Evolutionary conservation across 768 basidiomycete species (phyloP).

Genomic region (Scleroderma bovista): DNA sequence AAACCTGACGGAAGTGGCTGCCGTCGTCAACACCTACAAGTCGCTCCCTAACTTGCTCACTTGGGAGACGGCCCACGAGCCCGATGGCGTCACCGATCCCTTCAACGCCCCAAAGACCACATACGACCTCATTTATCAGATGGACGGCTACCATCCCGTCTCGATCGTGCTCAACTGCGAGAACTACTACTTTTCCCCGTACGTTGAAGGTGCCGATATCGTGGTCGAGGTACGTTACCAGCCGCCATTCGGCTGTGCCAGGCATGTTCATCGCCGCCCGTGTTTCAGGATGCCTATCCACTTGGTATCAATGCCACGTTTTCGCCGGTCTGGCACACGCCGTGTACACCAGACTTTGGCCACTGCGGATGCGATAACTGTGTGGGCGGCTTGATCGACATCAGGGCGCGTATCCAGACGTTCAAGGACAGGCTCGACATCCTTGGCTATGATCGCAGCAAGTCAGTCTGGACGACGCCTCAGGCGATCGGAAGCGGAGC

Average conservation of each 20-base stretch:
- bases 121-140: constrained; percentile 41
- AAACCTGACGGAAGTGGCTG: constrained; percentile 54
- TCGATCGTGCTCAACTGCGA: constrained; percentile 50
- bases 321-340: constrained; percentile 54
- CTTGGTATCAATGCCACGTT: constrained; percentile 56
- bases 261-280: not conserved
- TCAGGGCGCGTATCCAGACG: constrained; percentile 59
- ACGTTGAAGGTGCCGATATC: constrained; percentile 61
- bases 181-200: constrained; percentile 58
- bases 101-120: constrained; percentile 46
- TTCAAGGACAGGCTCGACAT: constrained; percentile 53
- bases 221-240: constrained; percentile 61
- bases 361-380: constrained; percentile 75
- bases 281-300: constrained; percentile 18
- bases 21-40: constrained; percentile 61
- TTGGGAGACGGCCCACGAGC: constrained; percentile 73
- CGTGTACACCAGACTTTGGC: constrained; percentile 60
- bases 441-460: constrained; percentile 60
- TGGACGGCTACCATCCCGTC: constrained; percentile 56
- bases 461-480: constrained; percentile 73
- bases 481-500: constrained; percentile 64
- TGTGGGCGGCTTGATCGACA: constrained; percentile 56
- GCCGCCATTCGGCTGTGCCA: constrained; percentile 23
- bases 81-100: constrained; percentile 64
- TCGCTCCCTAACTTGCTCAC: constrained; percentile 60